These are phyloP conservation scores for Aspergillus hancockii DNA, from an alignment of 495 filamentous ascomycete genomes.

Conservation along the genomic window DNA sequence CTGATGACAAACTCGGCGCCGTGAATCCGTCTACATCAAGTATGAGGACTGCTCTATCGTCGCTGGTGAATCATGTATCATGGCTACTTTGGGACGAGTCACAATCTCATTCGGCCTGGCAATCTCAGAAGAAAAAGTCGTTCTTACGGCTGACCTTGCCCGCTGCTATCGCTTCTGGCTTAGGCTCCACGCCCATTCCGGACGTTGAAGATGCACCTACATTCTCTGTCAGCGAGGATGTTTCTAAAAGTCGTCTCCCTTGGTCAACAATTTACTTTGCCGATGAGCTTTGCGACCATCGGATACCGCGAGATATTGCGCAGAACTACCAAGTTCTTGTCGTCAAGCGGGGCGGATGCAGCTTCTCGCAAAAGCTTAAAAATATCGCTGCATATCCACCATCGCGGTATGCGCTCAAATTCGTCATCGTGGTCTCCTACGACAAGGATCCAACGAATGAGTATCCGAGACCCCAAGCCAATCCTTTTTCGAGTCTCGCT, in stretches of 20 bases:
- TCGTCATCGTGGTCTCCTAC: constrained; percentile 80
- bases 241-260: constrained; percentile 50
- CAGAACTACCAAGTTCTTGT: constrained; percentile 78
- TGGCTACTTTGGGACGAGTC: constrained; percentile 51
- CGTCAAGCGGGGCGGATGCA: constrained; percentile 81
- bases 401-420: constrained; percentile 59
- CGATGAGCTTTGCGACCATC: constrained; percentile 63
- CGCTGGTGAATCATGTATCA: constrained; percentile 59
- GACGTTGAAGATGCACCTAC: constrained; percentile 59
- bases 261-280: constrained; percentile 74
- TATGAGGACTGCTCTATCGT: constrained; percentile 53
- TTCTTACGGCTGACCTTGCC: constrained; percentile 54
- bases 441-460: constrained; percentile 35
- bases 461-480: background rate
- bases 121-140: constrained; percentile 21
- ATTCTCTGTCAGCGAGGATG: constrained; percentile 39
- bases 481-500: constrained; percentile 24
- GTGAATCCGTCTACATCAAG: constrained; percentile 46
- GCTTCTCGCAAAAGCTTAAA: constrained; percentile 76
- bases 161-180: constrained; percentile 70
- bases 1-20: constrained; percentile 23
- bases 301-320: constrained; percentile 59
- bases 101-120: constrained; percentile 30
- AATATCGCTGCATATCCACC: constrained; percentile 80
- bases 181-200: constrained; percentile 75